A percentile compares a stretch with the other conserved stretches of the same genome.
Conservation (phyloP, 306 rosid species). For the Trifolium repens region DNA sequence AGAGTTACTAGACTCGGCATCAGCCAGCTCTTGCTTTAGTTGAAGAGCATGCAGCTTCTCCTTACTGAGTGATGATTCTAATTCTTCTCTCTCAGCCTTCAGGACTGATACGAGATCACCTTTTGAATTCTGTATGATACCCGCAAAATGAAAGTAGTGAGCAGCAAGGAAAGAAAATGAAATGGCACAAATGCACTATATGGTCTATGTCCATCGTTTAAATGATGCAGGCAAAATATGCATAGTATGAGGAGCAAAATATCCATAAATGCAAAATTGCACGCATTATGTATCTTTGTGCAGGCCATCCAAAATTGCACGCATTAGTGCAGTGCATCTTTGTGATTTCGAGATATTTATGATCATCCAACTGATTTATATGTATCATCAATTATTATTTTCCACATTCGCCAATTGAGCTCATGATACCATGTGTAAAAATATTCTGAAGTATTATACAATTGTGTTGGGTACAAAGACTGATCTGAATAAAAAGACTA, state of each 20-base stretch:
- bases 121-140: slow-evolving; percentile 64
- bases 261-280: slow-evolving; percentile 3
- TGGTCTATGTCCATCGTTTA: neutral
- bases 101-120: slow-evolving; percentile 61
- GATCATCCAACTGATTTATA: slow-evolving; percentile 5
- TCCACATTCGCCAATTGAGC: neutral
- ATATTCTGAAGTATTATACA: neutral
- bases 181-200: slow-evolving; percentile 24
- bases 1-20: slow-evolving; percentile 71
- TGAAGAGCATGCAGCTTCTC: slow-evolving; percentile 71
- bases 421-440: neutral
- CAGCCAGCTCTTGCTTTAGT: slow-evolving; percentile 79
- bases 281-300: slow-evolving; percentile 12
- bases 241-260: neutral
- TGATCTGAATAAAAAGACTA: neutral
- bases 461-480: neutral
- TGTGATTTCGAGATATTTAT: slow-evolving; percentile 10
- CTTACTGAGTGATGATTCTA: slow-evolving; percentile 71
- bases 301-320: slow-evolving; percentile 8
- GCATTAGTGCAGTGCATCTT: neutral
- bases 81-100: slow-evolving; percentile 78
- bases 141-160: slow-evolving; percentile 35
- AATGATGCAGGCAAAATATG: neutral
- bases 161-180: slow-evolving; percentile 21
- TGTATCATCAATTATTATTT: slow-evolving; percentile 8